These are phyloP conservation scores for Mycena floridula DNA, from an alignment of 768 basidiomycete genomes.

Conservation along the genomic window DNA sequence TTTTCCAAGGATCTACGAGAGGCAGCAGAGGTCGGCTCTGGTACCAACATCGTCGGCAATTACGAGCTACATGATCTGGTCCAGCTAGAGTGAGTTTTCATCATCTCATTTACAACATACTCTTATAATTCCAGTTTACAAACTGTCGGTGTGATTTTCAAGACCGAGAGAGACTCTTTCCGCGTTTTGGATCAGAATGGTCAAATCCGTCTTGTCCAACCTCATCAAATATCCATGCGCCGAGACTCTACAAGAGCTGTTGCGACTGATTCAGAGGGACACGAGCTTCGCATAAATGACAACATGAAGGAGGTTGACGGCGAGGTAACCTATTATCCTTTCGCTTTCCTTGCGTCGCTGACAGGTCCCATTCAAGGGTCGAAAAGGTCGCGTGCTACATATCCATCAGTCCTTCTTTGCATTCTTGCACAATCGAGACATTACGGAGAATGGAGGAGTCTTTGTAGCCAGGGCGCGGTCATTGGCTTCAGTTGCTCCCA, in stretches of 20 bases:
- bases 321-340: slow-evolving; percentile 59
- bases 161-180: slow-evolving; percentile 94
- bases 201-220: slow-evolving; percentile 81
- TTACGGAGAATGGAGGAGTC: slow-evolving; percentile 86
- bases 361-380: slow-evolving; percentile 37
- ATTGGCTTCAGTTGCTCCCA: slow-evolving; percentile 81
- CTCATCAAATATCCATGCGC: slow-evolving; percentile 92
- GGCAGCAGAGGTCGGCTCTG: slow-evolving; percentile 94
- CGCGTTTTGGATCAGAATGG: slow-evolving; percentile 94
- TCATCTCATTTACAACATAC: slow-evolving; percentile 6
- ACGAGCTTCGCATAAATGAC: slow-evolving; percentile 82
- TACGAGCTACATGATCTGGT: slow-evolving; percentile 97
- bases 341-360: not conserved
- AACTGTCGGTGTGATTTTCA: slow-evolving; percentile 96
- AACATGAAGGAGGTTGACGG: slow-evolving; percentile 90
- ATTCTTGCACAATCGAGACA: slow-evolving; percentile 90
- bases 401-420: slow-evolving; percentile 92
- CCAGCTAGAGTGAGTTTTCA: slow-evolving; percentile 78
- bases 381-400: slow-evolving; percentile 88
- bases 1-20: slow-evolving; percentile 97
- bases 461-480: slow-evolving; percentile 87
- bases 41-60: slow-evolving; percentile 84
- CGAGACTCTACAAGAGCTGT: slow-evolving; percentile 76
- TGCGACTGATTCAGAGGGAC: slow-evolving; percentile 84
- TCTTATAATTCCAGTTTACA: slow-evolving; percentile 52